phyloP scores from a whole-genome alignment of 768 basidiomycete genomes.

The Pleurotus citrinopileatus region DNA sequence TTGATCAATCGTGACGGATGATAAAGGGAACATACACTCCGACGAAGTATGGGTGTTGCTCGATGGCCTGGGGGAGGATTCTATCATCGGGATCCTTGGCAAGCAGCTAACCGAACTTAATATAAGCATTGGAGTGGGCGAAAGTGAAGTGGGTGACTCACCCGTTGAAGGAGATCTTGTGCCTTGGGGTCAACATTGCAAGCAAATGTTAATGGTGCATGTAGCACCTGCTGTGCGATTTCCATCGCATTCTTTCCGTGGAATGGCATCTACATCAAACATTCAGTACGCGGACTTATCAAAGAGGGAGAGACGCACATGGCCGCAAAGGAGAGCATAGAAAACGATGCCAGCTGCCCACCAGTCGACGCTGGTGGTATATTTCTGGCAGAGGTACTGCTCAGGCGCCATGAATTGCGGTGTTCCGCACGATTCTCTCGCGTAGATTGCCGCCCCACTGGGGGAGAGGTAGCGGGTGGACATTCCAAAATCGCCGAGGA shows the following conservation, averaged over 20 bases:
- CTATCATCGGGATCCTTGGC: constrained; percentile 24
- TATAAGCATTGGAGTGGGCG: not conserved
- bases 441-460: constrained; percentile 16
- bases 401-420: constrained; percentile 32
- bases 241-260: constrained; percentile 3
- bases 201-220: constrained; percentile 20
- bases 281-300: not conserved
- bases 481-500: constrained; percentile 11
- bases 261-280: constrained; percentile 21
- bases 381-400: constrained; percentile 19
- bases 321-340: constrained; percentile 67
- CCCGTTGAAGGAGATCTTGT: constrained; percentile 23
- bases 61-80: constrained; percentile 24
- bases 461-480: not conserved
- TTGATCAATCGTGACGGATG: not conserved
- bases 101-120: constrained; percentile 21
- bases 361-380: constrained; percentile 48
- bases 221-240: constrained; percentile 18
- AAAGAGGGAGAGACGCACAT: constrained; percentile 22
- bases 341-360: constrained; percentile 81
- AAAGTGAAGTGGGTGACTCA: constrained; percentile 4
- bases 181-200: constrained; percentile 21
- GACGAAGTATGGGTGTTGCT: constrained; percentile 28
- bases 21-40: constrained; percentile 21
- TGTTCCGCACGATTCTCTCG: constrained; percentile 25